These are phyloP conservation scores for Brassica cretica DNA, from an alignment of 345 rosid species.

Conservation along the genomic window DNA sequence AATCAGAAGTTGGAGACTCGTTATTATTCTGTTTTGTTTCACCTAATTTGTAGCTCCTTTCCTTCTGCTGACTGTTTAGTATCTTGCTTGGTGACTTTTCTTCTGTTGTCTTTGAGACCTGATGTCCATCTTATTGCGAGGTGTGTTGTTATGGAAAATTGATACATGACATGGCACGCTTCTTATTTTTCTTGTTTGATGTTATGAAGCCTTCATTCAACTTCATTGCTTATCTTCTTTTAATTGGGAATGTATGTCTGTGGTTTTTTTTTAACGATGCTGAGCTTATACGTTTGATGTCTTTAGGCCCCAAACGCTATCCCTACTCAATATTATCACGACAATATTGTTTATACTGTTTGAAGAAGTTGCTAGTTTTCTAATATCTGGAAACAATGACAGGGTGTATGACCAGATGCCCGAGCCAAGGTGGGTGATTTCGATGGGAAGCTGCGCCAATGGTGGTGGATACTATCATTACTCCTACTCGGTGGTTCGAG, in stretches of 20 bases:
- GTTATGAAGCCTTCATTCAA: neutral
- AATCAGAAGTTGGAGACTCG: neutral
- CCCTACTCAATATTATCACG: no score
- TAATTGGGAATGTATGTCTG: neutral
- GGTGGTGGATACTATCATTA: slow-evolving; percentile 99
- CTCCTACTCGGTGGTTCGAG: slow-evolving; percentile 97
- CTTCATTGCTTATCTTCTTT: neutral
- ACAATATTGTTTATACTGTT: no score
- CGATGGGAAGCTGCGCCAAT: slow-evolving; percentile 99
- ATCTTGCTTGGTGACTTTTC: slow-evolving; percentile 1
- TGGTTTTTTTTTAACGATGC: neutral
- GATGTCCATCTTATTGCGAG: neutral
- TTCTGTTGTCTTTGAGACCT: neutral
- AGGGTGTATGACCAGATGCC: slow-evolving; percentile 99
- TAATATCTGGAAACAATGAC: slow-evolving; percentile 35
- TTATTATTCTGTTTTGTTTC: neutral
- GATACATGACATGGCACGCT: no score
- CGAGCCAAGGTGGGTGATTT: slow-evolving; percentile 96
- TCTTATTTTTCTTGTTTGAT: neutral
- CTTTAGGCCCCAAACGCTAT: no score
- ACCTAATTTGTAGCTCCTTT: slow-evolving; percentile 2
- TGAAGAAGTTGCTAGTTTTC: slow-evolving; percentile 12
- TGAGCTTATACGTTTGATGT: neutral
- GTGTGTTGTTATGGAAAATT: neutral
- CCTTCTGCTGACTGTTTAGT: neutral